These are phyloP conservation scores for Sanghuangporus baumii DNA, from an alignment of 1,284 basidiomycete species.

Conservation along the genomic window DNA sequence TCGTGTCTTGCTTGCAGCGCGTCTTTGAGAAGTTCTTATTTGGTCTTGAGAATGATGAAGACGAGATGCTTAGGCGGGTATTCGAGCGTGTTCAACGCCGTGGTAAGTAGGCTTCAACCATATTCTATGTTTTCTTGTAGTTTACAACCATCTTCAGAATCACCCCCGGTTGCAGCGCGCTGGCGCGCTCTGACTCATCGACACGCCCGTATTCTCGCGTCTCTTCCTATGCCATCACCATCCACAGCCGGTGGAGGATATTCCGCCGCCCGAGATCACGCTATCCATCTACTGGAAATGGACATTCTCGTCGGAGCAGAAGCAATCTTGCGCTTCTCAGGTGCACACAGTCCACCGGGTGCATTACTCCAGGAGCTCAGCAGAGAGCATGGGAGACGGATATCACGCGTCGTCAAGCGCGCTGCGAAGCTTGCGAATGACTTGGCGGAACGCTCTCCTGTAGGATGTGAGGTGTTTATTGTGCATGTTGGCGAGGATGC, in stretches of 20 bases:
- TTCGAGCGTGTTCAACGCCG: constrained; percentile 32
- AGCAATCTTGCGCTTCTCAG: constrained; percentile 14
- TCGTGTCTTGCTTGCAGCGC: constrained; percentile 31
- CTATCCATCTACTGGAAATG: constrained; percentile 8
- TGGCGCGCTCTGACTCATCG: constrained; percentile 13
- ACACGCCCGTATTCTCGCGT: constrained; percentile 5
- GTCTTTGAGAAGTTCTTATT: constrained; percentile 33
- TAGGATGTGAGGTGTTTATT: constrained; percentile 14
- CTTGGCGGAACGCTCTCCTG: constrained; percentile 11
- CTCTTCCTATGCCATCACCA: background rate
- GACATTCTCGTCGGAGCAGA: constrained; percentile 12
- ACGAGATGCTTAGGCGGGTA: constrained; percentile 28
- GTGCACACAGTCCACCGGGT: constrained; percentile 12
- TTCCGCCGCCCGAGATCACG: background rate
- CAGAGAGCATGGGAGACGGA: constrained; percentile 1
- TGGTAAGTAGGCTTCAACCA: constrained; percentile 21
- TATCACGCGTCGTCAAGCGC: background rate
- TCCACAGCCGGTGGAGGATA: background rate
- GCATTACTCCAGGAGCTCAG: constrained; percentile 9
- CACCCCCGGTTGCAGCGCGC: constrained; percentile 10
- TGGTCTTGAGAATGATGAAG: constrained; percentile 30
- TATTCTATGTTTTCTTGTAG: background rate
- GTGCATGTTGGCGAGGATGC: background rate
- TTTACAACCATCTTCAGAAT: constrained; percentile 4
- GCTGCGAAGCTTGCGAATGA: constrained; percentile 8